A percentile compares a stretch with the other conserved stretches of the same genome.
These are phyloP conservation scores for Coemansia sp. DNA, from an alignment of 192 early-diverging fungal species.

Conservation along the genomic window DNA sequence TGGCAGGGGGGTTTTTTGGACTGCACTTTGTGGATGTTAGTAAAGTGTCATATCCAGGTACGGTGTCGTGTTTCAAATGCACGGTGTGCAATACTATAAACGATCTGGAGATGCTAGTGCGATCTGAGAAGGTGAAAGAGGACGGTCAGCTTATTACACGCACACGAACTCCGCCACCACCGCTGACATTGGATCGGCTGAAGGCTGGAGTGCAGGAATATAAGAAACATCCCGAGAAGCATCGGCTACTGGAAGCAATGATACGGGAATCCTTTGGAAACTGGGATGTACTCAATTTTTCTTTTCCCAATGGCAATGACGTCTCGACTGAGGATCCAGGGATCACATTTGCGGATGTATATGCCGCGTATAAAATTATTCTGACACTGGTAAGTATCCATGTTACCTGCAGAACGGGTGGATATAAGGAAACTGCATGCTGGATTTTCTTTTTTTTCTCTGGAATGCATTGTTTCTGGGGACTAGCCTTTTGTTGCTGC, in stretches of 20 bases:
- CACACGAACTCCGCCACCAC: constrained; percentile 26
- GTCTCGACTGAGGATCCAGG: constrained; percentile 56
- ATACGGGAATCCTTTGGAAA: constrained; percentile 56
- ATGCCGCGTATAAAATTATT: constrained; percentile 62
- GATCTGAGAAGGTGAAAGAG: constrained; percentile 18
- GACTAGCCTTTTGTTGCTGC: no score
- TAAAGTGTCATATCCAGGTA: constrained; percentile 28
- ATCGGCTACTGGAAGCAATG: constrained; percentile 47
- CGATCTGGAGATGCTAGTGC: constrained; percentile 52
- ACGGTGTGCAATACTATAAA: constrained; percentile 89
- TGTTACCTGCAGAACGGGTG: neutral
- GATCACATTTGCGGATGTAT: constrained; percentile 63
- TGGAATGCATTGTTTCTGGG: no score
- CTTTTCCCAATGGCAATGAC: constrained; percentile 56
- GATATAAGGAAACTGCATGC: neutral
- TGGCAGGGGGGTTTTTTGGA: no score
- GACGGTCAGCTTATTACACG: constrained; percentile 13
- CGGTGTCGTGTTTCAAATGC: constrained; percentile 74
- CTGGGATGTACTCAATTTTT: constrained; percentile 64
- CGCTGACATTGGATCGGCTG: constrained; percentile 50
- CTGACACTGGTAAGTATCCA: constrained; percentile 47
- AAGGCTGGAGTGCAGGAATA: constrained; percentile 42
- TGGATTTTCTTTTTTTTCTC: neutral
- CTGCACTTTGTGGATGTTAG: constrained; percentile 1
- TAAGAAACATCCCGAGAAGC: constrained; percentile 35